Evolutionary conservation across 352 stramenopile species (phyloP), one percentile per base, ranked within the genome.

Genomic region (Phytophthora idaei): DNA sequence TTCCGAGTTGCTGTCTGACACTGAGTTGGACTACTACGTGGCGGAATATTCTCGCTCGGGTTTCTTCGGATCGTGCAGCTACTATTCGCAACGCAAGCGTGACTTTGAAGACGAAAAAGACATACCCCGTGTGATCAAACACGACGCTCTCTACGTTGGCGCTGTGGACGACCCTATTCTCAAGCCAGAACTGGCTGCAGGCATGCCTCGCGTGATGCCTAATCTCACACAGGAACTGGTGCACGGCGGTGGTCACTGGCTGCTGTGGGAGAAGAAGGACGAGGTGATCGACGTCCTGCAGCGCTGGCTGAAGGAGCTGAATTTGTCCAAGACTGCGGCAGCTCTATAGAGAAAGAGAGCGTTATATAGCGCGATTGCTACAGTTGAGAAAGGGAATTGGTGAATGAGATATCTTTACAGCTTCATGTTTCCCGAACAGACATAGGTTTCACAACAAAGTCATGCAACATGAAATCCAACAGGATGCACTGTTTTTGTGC

Each of bases 121-220:
- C 0, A 21, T 85, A 48, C 69, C 80, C 0, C 64, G 67, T 5
- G 61, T 69, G 21, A 66, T 93, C 10, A 28, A 72, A 28, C 69
- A 89, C 42, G 64, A 74, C 5, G 71, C 78, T 5, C 72, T 91
- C 12, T 91, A 86, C 72, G 80, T 93, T 31, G 81, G 69, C 17
- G 84, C 84, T 0, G 75, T 68, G n/a, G 66, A 88, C 28, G 83
- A 92, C 50, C 61, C 65, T 14, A 78, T 89, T 36, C 70, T 92
- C 6, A 77, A 68, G 1, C 81, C 78, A 0, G 75, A 77, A 42
- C 66, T 92, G 70, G 81, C 80, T 7, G 63, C 50, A 28, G 63
- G 80, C 4, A 90, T 92, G 81, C 70, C 69, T 1, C 57, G 70
- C 11, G 52, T 82, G 31, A 77, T 90, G 37, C 75, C 77, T 10